phyloP scores from a whole-genome alignment of 371 early-diverging fungal species.

The Mortierella sp. region DNA sequence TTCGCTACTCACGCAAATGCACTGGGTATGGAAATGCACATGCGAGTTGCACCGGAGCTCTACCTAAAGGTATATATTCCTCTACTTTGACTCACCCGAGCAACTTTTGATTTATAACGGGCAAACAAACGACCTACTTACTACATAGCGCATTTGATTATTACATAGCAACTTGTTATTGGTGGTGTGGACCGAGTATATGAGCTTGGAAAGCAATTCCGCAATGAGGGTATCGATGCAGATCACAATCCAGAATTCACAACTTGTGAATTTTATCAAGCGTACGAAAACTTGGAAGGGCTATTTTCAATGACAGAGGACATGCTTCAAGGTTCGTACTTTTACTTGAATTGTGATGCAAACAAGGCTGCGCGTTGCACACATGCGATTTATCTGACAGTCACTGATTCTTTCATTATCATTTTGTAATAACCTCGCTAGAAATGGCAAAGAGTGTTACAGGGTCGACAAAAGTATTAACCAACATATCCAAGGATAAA shows the following conservation, averaged over 20 bases:
- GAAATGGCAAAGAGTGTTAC: conserved; percentile 92
- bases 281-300: conserved; percentile 90
- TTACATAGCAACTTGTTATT: conserved; percentile 83
- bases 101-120: background rate
- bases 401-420: background rate
- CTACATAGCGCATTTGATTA: background rate
- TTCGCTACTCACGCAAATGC: conserved; percentile 92
- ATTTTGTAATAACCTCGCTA: conserved; percentile 32
- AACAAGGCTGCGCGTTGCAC: background rate
- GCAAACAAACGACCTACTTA: background rate
- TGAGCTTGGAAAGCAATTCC: conserved; percentile 97
- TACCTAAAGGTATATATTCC: conserved; percentile 81
- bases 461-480: conserved; percentile 82
- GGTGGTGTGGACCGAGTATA: conserved; percentile 96
- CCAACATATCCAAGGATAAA: conserved; percentile 58
- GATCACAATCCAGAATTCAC: conserved; percentile 99
- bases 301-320: conserved; percentile 90
- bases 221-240: conserved; percentile 98
- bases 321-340: conserved; percentile 68
- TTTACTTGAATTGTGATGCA: background rate
- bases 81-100: background rate
- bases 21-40: conserved; percentile 80
- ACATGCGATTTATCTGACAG: background rate
- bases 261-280: conserved; percentile 97
- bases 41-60: conserved; percentile 97